Conservation (phyloP, 129 eudicot genomes). For the Artemisia annua region DNA sequence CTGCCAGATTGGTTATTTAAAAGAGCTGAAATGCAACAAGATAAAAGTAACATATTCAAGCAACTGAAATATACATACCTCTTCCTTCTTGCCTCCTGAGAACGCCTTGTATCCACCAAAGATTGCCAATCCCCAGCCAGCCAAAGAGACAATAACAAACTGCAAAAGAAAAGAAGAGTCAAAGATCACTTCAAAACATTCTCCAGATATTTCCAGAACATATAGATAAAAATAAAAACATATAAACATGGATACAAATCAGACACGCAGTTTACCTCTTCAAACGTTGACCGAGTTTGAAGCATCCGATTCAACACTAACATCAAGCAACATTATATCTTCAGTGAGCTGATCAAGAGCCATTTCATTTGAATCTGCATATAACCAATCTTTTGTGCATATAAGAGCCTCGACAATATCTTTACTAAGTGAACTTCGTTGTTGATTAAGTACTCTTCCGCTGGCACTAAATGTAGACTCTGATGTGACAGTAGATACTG, state of each 20-base stretch:
- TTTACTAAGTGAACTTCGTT: too few species aligned
- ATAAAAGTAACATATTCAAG: background rate
- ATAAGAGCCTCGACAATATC: too few species aligned
- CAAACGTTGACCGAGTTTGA: too few species aligned
- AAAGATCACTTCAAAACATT: slow-evolving; percentile 6
- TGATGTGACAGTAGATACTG: too few species aligned
- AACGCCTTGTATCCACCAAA: slow-evolving; percentile 78
- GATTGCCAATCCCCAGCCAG: slow-evolving; percentile 83
- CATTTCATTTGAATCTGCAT: too few species aligned
- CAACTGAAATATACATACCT: slow-evolving; percentile 49
- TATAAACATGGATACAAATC: background rate
- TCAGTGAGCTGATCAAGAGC: too few species aligned
- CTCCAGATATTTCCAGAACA: background rate
- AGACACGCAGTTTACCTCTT: too few species aligned
- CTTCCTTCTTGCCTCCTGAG: slow-evolving; percentile 71
- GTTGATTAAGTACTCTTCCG: too few species aligned
- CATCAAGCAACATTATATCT: too few species aligned
- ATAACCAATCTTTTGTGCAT: too few species aligned
- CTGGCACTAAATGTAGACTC: too few species aligned
- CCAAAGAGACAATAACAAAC: slow-evolving; percentile 81
- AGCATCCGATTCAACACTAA: too few species aligned
- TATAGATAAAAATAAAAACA: background rate
- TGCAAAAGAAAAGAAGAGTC: slow-evolving; percentile 28
- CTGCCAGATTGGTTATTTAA: background rate
- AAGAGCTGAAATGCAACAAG: background rate